phyloP scores from a whole-genome alignment of 2,329 filamentous ascomycete genomes.

The Pseudocercospora cruenta region DNA sequence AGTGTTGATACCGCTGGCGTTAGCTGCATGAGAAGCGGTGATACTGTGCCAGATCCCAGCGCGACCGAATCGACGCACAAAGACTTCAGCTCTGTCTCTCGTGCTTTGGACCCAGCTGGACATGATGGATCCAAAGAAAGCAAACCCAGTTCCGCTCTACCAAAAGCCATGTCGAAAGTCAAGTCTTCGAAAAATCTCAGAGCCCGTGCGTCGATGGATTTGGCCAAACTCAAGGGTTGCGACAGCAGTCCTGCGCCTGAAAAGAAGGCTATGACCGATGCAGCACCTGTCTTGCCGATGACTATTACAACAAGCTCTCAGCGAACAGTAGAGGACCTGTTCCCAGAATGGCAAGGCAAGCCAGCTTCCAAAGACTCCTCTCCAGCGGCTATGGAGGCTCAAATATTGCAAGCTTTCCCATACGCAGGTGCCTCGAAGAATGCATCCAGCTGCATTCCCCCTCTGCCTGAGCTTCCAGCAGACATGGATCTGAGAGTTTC shows the following conservation, averaged over 20 bases:
- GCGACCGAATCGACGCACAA: slow-evolving; percentile 27
- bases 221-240: neutral
- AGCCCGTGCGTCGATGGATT: neutral
- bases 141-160: neutral
- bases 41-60: neutral
- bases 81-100: slow-evolving; percentile 47
- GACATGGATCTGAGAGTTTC: slow-evolving; percentile 34
- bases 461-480: slow-evolving; percentile 37
- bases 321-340: slow-evolving; percentile 33
- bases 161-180: slow-evolving; percentile 3
- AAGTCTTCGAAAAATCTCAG: slow-evolving; percentile 6
- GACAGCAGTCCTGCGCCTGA: neutral
- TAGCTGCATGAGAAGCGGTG: slow-evolving; percentile 4
- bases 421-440: slow-evolving; percentile 3
- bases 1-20: slow-evolving; percentile 8
- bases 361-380: slow-evolving; percentile 22
- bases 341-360: slow-evolving; percentile 36
- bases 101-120: slow-evolving; percentile 47
- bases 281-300: neutral
- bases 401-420: slow-evolving; percentile 8
- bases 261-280: neutral
- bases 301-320: slow-evolving; percentile 20
- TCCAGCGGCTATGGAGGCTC: slow-evolving; percentile 14
- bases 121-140: slow-evolving; percentile 40
- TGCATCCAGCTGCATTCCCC: slow-evolving; percentile 23